These are phyloP conservation scores for Colletotrichum tropicale DNA, from an alignment of 2,329 filamentous ascomycete species.

Conservation along the genomic window DNA sequence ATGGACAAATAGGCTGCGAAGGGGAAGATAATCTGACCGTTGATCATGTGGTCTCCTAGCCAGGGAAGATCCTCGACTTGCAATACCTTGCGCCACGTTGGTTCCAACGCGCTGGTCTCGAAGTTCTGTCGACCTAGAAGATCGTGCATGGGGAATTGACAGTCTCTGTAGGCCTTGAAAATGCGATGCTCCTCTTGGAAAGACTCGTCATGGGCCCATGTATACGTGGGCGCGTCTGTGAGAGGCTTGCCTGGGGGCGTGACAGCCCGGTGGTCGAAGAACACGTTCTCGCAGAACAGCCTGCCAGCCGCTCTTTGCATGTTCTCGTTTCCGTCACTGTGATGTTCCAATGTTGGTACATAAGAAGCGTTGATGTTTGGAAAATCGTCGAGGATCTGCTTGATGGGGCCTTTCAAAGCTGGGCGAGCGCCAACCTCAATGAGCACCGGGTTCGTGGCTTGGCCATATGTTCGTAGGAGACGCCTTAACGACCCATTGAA, in stretches of 20 bases:
- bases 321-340: background rate
- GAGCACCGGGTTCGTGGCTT: background rate
- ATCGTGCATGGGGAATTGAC: background rate
- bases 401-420: slow-evolving; percentile 20
- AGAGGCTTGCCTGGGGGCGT: background rate
- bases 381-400: slow-evolving; percentile 12
- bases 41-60: background rate
- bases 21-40: background rate
- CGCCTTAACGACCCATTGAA: slow-evolving; percentile 37
- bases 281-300: background rate
- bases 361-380: background rate
- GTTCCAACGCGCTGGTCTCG: background rate
- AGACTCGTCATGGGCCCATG: background rate
- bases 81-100: background rate
- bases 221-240: background rate
- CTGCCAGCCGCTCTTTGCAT: background rate
- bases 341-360: background rate
- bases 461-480: background rate
- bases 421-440: slow-evolving; percentile 25
- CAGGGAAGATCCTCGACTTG: background rate
- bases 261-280: background rate
- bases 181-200: background rate
- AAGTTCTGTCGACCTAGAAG: background rate
- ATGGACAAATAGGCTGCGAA: background rate
- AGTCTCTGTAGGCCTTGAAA: background rate